A percentile compares a stretch with the other conserved stretches of the same genome.
Conservation (phyloP, 2,329 filamentous ascomycete genomes). For the Phialophora chinensis region DNA sequence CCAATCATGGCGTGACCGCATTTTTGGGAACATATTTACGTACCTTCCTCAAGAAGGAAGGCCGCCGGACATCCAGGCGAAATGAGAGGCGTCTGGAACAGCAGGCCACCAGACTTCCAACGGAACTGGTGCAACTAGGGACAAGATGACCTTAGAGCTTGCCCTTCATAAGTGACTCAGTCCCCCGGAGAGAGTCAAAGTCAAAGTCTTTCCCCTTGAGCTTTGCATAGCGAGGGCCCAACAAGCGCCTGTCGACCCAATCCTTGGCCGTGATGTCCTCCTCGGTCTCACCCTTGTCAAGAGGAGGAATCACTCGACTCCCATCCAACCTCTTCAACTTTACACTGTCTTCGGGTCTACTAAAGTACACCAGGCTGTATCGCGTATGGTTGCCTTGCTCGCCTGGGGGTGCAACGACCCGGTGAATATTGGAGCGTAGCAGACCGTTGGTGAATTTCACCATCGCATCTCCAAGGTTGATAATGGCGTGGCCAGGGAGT, state of each 20-base stretch:
- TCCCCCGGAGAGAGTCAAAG: too few species aligned
- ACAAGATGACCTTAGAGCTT: too few species aligned
- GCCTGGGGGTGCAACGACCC: slow-evolving; percentile 59
- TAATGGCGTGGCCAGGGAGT: slow-evolving; percentile 46
- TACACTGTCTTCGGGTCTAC: slow-evolving; percentile 57
- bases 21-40: too few species aligned
- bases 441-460: slow-evolving; percentile 53
- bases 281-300: slow-evolving; percentile 43
- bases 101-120: too few species aligned
- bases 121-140: too few species aligned
- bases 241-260: slow-evolving; percentile 43
- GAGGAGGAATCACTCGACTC: slow-evolving; percentile 44
- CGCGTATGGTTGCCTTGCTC: slow-evolving; percentile 53
- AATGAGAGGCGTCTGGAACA: too few species aligned
- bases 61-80: too few species aligned
- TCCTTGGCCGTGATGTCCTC: slow-evolving; percentile 49
- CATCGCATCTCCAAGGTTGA: slow-evolving; percentile 48
- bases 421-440: slow-evolving; percentile 53
- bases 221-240: too few species aligned
- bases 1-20: too few species aligned
- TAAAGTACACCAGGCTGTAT: slow-evolving; percentile 63
- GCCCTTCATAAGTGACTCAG: too few species aligned
- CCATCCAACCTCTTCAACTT: slow-evolving; percentile 50
- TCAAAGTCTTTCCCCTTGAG: too few species aligned
- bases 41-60: too few species aligned